Evolutionary conservation across 768 basidiomycete genomes (phyloP).

Genomic region (Xerocomellus intermedius): DNA sequence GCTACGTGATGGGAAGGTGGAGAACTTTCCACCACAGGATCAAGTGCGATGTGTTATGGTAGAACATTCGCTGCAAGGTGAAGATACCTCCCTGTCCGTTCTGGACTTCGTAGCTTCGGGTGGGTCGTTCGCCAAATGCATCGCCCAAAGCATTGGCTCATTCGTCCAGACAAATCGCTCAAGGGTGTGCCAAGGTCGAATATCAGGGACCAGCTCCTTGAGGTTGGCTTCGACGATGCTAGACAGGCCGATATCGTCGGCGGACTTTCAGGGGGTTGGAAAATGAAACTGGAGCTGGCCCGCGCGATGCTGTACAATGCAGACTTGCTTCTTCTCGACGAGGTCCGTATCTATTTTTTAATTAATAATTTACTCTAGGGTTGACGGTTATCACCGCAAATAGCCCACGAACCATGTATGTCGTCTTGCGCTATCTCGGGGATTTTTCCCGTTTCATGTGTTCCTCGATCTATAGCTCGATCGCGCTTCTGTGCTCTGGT

Average conservation of each 20-base stretch:
- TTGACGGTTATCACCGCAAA: constrained; percentile 28
- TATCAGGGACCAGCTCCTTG: constrained; percentile 75
- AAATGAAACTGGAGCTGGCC: constrained; percentile 97
- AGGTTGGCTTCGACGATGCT: constrained; percentile 89
- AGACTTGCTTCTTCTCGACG: constrained; percentile 80
- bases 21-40: constrained; percentile 91
- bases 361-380: constrained; percentile 21
- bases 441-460: constrained; percentile 12
- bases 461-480: constrained; percentile 55
- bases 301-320: constrained; percentile 97
- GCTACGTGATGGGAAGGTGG: constrained; percentile 90
- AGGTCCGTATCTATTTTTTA: constrained; percentile 44
- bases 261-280: constrained; percentile 95
- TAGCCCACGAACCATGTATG: constrained; percentile 90
- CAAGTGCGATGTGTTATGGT: constrained; percentile 93
- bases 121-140: constrained; percentile 33
- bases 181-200: constrained; percentile 58
- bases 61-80: constrained; percentile 93
- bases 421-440: constrained; percentile 24
- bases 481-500: constrained; percentile 83
- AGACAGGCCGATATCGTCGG: constrained; percentile 85
- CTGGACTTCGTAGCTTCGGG: constrained; percentile 89
- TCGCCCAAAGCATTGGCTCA: constrained; percentile 1
- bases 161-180: constrained; percentile 62
- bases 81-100: constrained; percentile 79